Evolutionary conservation across 2,329 filamentous ascomycete species (phyloP), one percentile per base, ranked within the genome.

Genomic region (Shiraia sp.): DNA sequence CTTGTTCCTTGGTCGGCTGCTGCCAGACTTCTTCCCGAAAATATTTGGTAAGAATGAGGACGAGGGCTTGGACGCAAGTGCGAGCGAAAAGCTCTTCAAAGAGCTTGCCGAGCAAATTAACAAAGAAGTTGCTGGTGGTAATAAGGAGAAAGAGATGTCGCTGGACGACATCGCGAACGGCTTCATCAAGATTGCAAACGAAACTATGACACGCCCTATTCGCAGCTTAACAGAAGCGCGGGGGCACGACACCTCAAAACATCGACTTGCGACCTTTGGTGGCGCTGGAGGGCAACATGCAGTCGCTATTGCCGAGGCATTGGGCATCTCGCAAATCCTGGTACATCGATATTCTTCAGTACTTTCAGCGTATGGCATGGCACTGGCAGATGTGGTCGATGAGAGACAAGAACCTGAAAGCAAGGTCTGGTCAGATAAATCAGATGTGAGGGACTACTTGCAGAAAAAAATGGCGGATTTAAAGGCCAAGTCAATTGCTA

Each of bases 21-120:
- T 96, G 1, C 91, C 91, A 0, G 88, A 95, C 48, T 95, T 93
- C 75, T 96, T 96, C 61, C 91, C 91, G 0, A 92, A 91, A 66
- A 96, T 97, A 45, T 96, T 97, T 57, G 92, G 92, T 32, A 86
- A 89, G 66, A 86, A 91, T 31, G 91, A 96, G 64, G 79, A 96
- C 42, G 81, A 93, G 65, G 85, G 85, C 0, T 72, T 96, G 1
- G 90, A 96, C 62, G 75, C 81, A 1, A 79, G 86, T 42, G 87
- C 88, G 1, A 95, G 88, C 57, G 80, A 83, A 64, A 83, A 80
- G 56, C 79, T 88, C 1, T 87, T 96, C 47, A 78, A 86, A 49
- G 83, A 90, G 54, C 74, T 96, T 8, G 82, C 90, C 0, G 79
- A 86, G 27, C 78, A 89, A 57, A 87, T 96, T 60, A 93, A 95